Evolutionary conservation across 2,329 filamentous ascomycete genomes (phyloP), one percentile per base, ranked within the genome.

Genomic region (Dendrostoma leiphaemia): DNA sequence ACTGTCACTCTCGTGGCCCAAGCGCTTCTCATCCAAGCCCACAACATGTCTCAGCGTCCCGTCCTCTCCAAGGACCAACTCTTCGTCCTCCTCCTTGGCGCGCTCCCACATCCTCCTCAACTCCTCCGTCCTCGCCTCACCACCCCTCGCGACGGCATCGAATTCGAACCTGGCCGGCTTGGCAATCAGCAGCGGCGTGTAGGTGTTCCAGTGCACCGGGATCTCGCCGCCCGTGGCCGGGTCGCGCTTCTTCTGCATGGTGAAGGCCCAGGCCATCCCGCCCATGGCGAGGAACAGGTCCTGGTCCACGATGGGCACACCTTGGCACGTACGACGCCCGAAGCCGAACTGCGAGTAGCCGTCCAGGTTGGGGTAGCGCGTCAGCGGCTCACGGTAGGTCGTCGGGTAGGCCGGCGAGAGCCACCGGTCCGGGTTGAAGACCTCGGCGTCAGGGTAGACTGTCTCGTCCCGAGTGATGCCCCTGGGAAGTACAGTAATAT

Each of bases 291-390:
- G 66, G 58, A 70, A 73, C 10, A 75, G 63, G 34, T 72, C 69
- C 57, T 72, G 68, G 49, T 75, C 71, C 0, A 73, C 72, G 17
- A 75, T 68, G 19, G 72, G 70, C 2, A 72, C 59, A 4, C 73
- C 73, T 46, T 73, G 74, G 35, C 74, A 77, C 1, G 78, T 74
- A 3, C 81, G 69, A 2, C 79, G 71, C 0, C 81, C 80, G 60
- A 79, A 82, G 2, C 80, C 81, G 59, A 84, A 83, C 19, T 73
- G 69, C 26, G 67, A 68, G 59, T 69, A 73, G 29, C 77, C 74
- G 24, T 65, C 62, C 4, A 74, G 66, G 21, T 73, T 73, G 54
- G 71, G 72, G 56, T 72, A 60, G 5, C 61, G 38, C 0, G 67
- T 71, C 32, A 74, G 57, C 0, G 73, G 73, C 50, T 72, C 72